Evolutionary conservation across 345 rosid genomes (phyloP).

Genomic region (Eucalyptus lansdowneana): DNA sequence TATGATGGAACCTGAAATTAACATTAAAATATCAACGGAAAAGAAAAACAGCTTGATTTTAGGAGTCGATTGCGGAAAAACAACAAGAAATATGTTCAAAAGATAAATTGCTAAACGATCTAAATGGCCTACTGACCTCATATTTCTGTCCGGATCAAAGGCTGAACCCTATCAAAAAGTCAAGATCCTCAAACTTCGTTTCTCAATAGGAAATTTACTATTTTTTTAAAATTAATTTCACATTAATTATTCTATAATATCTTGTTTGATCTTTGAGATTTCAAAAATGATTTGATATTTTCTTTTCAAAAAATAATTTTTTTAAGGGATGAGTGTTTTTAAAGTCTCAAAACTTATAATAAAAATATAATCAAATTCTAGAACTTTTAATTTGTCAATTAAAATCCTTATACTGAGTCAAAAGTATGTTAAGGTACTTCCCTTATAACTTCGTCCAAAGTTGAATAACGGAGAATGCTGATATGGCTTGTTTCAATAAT

Average conservation of each 20-base stretch:
- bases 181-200: background rate
- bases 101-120: background rate
- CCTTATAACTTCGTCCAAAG: too few species aligned
- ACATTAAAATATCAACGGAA: background rate
- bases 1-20: background rate
- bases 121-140: background rate
- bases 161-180: background rate
- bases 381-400: background rate
- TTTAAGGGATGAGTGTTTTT: fast-evolving
- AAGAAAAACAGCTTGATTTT: background rate
- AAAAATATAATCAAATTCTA: background rate
- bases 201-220: background rate
- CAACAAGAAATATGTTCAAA: too few species aligned
- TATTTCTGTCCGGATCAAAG: background rate
- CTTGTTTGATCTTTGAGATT: background rate
- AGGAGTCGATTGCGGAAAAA: background rate
- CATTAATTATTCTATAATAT: background rate
- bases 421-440: background rate
- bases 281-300: background rate
- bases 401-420: background rate
- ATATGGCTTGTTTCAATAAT: background rate
- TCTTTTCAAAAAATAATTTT: background rate
- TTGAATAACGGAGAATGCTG: background rate
- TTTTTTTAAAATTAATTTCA: background rate
- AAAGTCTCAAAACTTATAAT: background rate